Conservation (phyloP, 2,329 filamentous ascomycete genomes). For the Parasarocladium wereldwijsianum region DNA sequence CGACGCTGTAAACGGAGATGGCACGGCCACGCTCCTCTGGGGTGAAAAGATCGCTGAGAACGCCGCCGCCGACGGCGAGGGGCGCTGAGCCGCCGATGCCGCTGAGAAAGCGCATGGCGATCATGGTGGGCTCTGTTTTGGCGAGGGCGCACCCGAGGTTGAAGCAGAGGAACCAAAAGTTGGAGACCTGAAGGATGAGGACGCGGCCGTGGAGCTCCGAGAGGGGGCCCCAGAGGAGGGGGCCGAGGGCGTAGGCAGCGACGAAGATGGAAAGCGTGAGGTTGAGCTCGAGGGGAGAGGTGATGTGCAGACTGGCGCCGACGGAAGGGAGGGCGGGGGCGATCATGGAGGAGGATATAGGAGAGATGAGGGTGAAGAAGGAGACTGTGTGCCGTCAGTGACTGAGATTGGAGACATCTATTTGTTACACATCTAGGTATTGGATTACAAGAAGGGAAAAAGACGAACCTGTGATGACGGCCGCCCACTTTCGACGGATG, state of each 20-base stretch:
- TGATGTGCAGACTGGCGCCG: slow-evolving; percentile 35
- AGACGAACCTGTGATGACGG: slow-evolving; percentile 2
- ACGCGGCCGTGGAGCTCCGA: slow-evolving; percentile 58
- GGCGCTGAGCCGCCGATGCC: slow-evolving; percentile 69
- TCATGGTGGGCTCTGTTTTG: slow-evolving; percentile 55
- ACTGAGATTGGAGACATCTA: neutral
- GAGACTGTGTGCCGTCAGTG: slow-evolving; percentile 1
- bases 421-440: no score
- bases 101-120: slow-evolving; percentile 61
- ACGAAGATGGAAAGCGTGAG: slow-evolving; percentile 61
- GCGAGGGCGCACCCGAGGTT: slow-evolving; percentile 62
- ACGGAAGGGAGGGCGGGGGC: slow-evolving; percentile 34
- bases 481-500: slow-evolving; percentile 26
- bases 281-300: slow-evolving; percentile 23
- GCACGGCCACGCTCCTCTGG: slow-evolving; percentile 68
- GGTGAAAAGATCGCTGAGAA: slow-evolving; percentile 62
- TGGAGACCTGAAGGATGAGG: slow-evolving; percentile 34
- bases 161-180: slow-evolving; percentile 58
- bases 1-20: slow-evolving; percentile 67
- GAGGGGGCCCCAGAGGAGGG: slow-evolving; percentile 61
- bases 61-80: slow-evolving; percentile 69
- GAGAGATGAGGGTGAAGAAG: slow-evolving; percentile 4
- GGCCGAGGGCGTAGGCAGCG: slow-evolving; percentile 58
- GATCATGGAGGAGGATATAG: slow-evolving; percentile 28
- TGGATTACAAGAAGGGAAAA: no score